These are phyloP conservation scores for Phlegmacium glaucopus DNA, from an alignment of 768 basidiomycete genomes.

Conservation along the genomic window DNA sequence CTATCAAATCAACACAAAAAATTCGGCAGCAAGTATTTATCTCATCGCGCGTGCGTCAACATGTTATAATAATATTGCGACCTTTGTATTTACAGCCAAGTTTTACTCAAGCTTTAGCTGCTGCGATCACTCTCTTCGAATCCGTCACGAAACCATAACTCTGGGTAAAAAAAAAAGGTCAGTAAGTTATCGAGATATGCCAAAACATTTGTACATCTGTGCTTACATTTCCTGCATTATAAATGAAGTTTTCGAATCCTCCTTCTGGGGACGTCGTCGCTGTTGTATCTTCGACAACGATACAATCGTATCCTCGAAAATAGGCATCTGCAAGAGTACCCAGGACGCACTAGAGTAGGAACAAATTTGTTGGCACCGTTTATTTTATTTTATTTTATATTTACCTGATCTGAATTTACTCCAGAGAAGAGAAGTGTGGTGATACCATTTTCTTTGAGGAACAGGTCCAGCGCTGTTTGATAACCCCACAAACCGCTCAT, in stretches of 20 bases:
- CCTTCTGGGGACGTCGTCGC: slow-evolving; percentile 63
- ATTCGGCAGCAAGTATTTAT: too few relatives aligned
- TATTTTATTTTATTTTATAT: neutral
- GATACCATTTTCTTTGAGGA: slow-evolving; percentile 60
- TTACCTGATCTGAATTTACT: slow-evolving; percentile 66
- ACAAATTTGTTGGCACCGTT: neutral
- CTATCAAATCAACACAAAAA: too few relatives aligned
- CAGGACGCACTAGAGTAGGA: slow-evolving; percentile 48
- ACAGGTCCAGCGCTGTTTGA: slow-evolving; percentile 59
- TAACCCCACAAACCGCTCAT: slow-evolving; percentile 68
- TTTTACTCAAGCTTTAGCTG: too few relatives aligned
- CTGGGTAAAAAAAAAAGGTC: neutral
- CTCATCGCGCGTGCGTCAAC: too few relatives aligned
- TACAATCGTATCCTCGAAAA: slow-evolving; percentile 61
- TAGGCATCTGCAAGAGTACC: slow-evolving; percentile 65
- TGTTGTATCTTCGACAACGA: slow-evolving; percentile 53
- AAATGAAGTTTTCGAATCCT: slow-evolving; percentile 53
- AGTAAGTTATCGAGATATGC: too few relatives aligned
- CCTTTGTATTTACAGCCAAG: too few relatives aligned
- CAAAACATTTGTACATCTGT: too few relatives aligned
- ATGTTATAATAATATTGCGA: too few relatives aligned
- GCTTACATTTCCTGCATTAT: slow-evolving; percentile 54
- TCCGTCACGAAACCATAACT: slow-evolving; percentile 27
- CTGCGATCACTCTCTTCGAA: slow-evolving; percentile 25
- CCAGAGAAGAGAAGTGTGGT: slow-evolving; percentile 60